Base-by-base conservation (phyloP, 768 basidiomycete species). In the Trametes cingulata region DNA sequence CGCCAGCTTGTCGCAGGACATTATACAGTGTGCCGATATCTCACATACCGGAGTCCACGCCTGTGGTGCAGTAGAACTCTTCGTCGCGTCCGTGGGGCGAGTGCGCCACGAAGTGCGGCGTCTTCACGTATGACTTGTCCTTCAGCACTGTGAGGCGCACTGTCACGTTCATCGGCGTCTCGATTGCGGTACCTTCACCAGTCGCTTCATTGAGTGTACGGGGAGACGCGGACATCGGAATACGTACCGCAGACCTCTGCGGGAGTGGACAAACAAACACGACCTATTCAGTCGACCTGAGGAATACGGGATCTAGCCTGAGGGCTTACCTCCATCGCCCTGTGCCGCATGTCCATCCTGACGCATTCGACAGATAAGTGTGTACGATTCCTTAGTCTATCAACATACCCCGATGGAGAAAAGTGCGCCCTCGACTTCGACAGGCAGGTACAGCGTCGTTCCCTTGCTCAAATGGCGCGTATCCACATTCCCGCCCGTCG, bases 291-390 rank as follows among this genome's bases (percentile, higher is more conserved):
- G n/a, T n/a, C n/a, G n/a, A n/a, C n/a, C n/a, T n/a, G n/a, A n/a
- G n/a, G n/a, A n/a, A n/a, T n/a, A n/a, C n/a, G n/a, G n/a, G n/a
- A 33, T 5, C 29, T 33, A 10, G n/a, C 15, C 3, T 29, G 52
- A n/a, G 15, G 22, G 69, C 80, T 58, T 56, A 82, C 85, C 85
- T 69, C 85, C 85, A 66, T 86, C 85, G 7, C 85, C 85, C 71
- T 86, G 85, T 10, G 81, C 84, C 3, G 85, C 85, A 69, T 86
- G 85, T 5, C 85, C 85, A 59, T 87, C 85, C 84, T 85, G 47
- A 8, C n/a, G n/a, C n/a, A n/a, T n/a, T n/a, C n/a, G n/a, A n/a
- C n/a, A n/a, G n/a, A n/a, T n/a, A n/a, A n/a, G n/a, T n/a, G n/a
- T n/a, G n/a, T n/a, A n/a, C n/a, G n/a, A n/a, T n/a, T n/a, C n/a